Percentiles rank a stretch among this genome's conserved stretches.
Conservation (phyloP, 192 early-diverging fungal species). For the Helicostylum pulchrum region DNA sequence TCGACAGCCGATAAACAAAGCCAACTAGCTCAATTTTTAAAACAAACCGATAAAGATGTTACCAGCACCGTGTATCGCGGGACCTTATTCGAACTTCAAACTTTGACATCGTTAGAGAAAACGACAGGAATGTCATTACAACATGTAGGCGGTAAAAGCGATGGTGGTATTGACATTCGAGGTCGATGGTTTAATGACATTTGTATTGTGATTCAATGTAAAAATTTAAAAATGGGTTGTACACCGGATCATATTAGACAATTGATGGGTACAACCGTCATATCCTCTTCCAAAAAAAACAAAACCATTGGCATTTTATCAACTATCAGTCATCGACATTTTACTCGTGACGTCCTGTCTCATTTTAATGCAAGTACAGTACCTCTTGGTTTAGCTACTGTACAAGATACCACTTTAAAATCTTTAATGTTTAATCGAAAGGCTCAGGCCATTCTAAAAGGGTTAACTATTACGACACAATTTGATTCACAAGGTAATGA, state of each 20-base stretch:
- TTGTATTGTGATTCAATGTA: conserved; percentile 22
- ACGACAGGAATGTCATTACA: conserved; percentile 13
- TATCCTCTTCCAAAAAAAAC: not conserved
- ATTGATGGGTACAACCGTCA: conserved; percentile 13
- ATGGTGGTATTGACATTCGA: conserved; percentile 26
- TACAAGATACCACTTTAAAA: conserved; percentile 15
- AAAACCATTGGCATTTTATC: conserved; percentile 21
- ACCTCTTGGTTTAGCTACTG: conserved; percentile 21
- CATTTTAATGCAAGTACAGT: conserved; percentile 15
- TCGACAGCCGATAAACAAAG: no score
- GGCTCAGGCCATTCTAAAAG: conserved; percentile 15
- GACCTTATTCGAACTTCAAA: conserved; percentile 23
- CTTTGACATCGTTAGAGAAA: not conserved
- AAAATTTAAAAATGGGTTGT: conserved; percentile 19
- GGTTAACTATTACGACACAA: conserved; percentile 6
- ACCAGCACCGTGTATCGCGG: conserved; percentile 12
- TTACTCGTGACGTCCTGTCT: conserved; percentile 10
- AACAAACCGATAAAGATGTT: not conserved
- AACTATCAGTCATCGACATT: not conserved
- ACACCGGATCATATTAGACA: conserved; percentile 22
- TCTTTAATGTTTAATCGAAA: conserved; percentile 20
- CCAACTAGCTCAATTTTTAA: not conserved
- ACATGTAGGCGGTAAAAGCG: conserved; percentile 20
- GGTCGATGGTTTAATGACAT: conserved; percentile 20
- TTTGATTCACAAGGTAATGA: conserved; percentile 12